Evolutionary conservation across 176 grass and related monocot genomes (phyloP), one percentile per base, ranked within the genome.

Genomic region (Aegilops longissima): DNA sequence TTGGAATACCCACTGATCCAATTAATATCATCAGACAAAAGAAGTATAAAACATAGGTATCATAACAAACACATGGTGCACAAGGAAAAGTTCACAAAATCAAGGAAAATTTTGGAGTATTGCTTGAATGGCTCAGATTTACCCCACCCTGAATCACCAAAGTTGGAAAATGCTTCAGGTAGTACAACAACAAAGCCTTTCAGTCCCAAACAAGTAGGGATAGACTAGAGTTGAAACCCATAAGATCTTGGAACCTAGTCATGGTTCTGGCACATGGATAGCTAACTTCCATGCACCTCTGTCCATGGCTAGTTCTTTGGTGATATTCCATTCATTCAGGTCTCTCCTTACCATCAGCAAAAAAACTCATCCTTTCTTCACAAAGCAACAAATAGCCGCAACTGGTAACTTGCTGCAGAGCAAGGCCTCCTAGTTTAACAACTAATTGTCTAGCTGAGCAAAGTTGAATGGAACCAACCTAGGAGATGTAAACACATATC

Each of bases 361-460:
- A 49, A 49, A 49, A 12, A 47, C 4, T n/a, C 42, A 2, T 4
- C 39, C 29, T 85, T 6, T 63, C 13, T 38, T 9, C 58, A 8
- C 58, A 2, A 8, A 61, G 18, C 58, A 61, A 61, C 58, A 61
- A 52, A 70, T 71, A 17, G 21, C 16, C 17, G 1, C 70, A 49
- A 65, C 58, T 51, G 58, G 82, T 66, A 14, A n/a, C 70, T 52
- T 36, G 67, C n/a, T 51, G 54, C 24, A 38, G 47, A 24, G 66
- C 38, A 49, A 86, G 38, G 17, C 68, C 42, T 47, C 77, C 85
- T 18, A 86, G 56, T 35, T 80, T 62, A 73, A 77, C 39, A n/a
- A 56, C 76, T 72, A 63, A 51, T 0, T 5, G 36, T 63, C 61
- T 63, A 64, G 10, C 21, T 23, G 23, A 12, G 61, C n/a, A 12